Conservation (phyloP, 495 filamentous ascomycete species). For the Cercophora samala region DNA sequence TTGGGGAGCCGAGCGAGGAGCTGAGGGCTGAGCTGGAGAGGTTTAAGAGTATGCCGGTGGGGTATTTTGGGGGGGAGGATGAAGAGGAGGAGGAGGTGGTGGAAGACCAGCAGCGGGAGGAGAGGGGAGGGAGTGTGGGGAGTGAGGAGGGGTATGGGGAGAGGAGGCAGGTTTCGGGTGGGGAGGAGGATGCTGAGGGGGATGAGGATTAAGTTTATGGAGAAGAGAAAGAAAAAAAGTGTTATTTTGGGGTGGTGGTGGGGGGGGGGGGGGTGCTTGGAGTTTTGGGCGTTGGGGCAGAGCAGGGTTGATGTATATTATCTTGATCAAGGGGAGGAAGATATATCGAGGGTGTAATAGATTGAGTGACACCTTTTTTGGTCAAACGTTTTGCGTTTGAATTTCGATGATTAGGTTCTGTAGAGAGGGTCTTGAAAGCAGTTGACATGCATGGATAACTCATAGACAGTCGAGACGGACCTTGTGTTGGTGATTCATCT, state of each 20-base stretch:
- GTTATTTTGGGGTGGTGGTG: neutral
- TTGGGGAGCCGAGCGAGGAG: conserved; percentile 44
- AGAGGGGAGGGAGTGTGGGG: conserved; percentile 3
- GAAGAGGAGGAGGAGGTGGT: conserved; percentile 18
- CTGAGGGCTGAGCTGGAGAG: conserved; percentile 37
- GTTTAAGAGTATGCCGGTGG: conserved; percentile 43
- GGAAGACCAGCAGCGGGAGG: conserved; percentile 21
- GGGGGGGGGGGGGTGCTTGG: neutral
- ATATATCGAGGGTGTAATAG: too few species aligned
- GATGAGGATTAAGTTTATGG: conserved; percentile 28
- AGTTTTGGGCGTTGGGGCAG: too few species aligned
- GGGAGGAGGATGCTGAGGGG: conserved; percentile 27
- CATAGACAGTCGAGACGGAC: too few species aligned
- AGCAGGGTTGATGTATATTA: too few species aligned
- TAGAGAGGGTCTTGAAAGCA: too few species aligned
- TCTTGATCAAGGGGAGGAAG: too few species aligned
- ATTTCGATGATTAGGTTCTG: too few species aligned
- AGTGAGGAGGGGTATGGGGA: conserved; percentile 5
- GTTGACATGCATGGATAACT: too few species aligned
- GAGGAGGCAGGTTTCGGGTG: neutral
- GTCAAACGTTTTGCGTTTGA: too few species aligned
- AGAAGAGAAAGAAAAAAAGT: neutral
- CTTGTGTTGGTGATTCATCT: too few species aligned
- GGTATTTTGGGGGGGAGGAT: conserved; percentile 31
- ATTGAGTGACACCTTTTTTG: too few species aligned